Evolutionary conservation across 2,329 filamentous ascomycete genomes (phyloP).

Genomic region (Aspergillus persii): DNA sequence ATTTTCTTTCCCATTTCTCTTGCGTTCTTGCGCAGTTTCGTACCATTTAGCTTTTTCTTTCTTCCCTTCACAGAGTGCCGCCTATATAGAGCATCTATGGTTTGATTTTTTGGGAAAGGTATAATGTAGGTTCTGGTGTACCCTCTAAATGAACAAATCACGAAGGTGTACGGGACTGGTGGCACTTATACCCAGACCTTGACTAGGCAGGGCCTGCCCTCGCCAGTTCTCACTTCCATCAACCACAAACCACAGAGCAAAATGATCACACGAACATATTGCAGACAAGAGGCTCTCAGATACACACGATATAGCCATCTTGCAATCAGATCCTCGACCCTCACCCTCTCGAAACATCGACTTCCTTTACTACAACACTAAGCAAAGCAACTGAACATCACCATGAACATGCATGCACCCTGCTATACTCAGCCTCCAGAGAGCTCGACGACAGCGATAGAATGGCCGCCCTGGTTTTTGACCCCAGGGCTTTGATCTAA

Average conservation of each 20-base stretch:
- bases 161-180: background rate
- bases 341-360: background rate
- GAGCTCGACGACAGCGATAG: background rate
- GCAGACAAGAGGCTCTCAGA: background rate
- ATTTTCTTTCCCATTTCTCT: constrained; percentile 4
- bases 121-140: constrained; percentile 15
- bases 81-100: constrained; percentile 23
- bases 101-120: constrained; percentile 13
- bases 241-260: background rate
- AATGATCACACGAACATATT: background rate
- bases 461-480: background rate
- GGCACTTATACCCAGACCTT: background rate
- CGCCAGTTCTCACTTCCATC: background rate
- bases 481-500: background rate
- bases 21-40: background rate
- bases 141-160: constrained; percentile 10
- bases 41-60: constrained; percentile 1
- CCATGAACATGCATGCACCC: background rate
- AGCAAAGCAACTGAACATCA: background rate
- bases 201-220: background rate
- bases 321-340: background rate
- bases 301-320: background rate
- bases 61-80: constrained; percentile 12
- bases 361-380: background rate
- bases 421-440: background rate